Percentiles rank a stretch among this genome's conserved stretches.
Conservation (phyloP, 129 eudicot species). For the Saussurea involucrata region DNA sequence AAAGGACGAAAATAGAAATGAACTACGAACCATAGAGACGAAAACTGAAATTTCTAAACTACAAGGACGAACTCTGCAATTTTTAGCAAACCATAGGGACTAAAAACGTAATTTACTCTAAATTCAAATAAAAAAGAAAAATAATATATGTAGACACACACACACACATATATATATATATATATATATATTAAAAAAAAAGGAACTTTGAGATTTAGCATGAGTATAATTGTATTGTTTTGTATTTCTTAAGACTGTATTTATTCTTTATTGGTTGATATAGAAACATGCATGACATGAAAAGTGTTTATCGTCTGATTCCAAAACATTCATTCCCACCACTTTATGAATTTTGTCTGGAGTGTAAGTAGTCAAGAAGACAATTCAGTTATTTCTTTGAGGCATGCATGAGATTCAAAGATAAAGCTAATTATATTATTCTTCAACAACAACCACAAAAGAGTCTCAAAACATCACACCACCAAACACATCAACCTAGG, state of each 20-base stretch:
- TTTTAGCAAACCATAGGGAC: too few relatives aligned
- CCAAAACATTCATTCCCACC: conserved; percentile 36
- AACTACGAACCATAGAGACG: too few relatives aligned
- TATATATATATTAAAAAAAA: too few relatives aligned
- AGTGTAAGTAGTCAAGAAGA: conserved; percentile 5
- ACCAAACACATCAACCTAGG: background rate
- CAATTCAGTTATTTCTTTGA: conserved; percentile 19
- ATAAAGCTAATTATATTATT: background rate
- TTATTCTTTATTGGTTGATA: background rate
- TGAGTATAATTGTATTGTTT: too few relatives aligned
- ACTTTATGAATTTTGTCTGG: conserved; percentile 32
- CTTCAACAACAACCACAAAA: background rate
- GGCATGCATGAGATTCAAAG: conserved; percentile 38
- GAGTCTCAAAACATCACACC: background rate
- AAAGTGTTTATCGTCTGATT: background rate
- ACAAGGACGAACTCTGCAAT: too few relatives aligned
- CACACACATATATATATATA: too few relatives aligned
- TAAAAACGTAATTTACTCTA: too few relatives aligned
- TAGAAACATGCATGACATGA: background rate
- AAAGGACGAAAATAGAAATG: too few relatives aligned
- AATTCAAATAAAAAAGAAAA: too few relatives aligned
- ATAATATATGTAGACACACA: too few relatives aligned
- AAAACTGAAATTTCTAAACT: too few relatives aligned
- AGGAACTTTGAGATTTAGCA: too few relatives aligned
- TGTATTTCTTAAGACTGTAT: background rate